Evolutionary conservation across 768 basidiomycete species (phyloP), one percentile per base, ranked within the genome.

Genomic region (Serendipita vermifera): DNA sequence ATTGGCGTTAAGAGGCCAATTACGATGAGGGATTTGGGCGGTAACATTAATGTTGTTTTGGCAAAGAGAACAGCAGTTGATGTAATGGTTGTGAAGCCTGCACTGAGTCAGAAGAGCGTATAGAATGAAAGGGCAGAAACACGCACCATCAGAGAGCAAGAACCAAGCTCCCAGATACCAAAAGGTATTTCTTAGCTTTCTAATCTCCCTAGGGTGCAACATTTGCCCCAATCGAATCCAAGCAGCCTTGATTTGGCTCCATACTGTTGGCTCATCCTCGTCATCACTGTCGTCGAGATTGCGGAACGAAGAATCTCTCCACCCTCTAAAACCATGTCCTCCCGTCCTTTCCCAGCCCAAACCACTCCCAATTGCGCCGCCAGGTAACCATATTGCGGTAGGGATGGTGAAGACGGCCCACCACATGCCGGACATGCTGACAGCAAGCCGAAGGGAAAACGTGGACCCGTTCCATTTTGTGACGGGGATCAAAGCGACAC

Each of bases 131-230:
- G 2, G 13, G 27, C 27, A 3, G 15, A 14, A 7, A 3, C 29
- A 68, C 77, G 39, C 54, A 87, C 90, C 88, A 63, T 98, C 93
- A 1, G 87, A 89, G 22, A 98, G 78, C 11, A 98, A 75, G 66
- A 96, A 93, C 92, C 93, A 97, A 0, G 94, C 90, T 3, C 82
- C 78, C 38, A 97, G 81, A 63, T 89, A 97, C 61, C 77, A 77
- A 73, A 93, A 98, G 1, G 92, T 91, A 63, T 90, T 83, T 29
- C 77, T 75, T 14, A 97, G 72, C 54, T 77, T 77, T 66, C 77
- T 77, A 36, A 93, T 80, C 64, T 94, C 83, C 5, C 69, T 70
- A 74, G 79, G 82, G 1, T 72, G 73, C 20, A 97, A 71, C 85
- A 91, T 91, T 31, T 70, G 72, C 0, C 79, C 81, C 0, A 98